Evolutionary conservation across 78 protist genomes (phyloP), one percentile per base, ranked within the genome.

Genomic region (Pigoraptor vietnamica): DNA sequence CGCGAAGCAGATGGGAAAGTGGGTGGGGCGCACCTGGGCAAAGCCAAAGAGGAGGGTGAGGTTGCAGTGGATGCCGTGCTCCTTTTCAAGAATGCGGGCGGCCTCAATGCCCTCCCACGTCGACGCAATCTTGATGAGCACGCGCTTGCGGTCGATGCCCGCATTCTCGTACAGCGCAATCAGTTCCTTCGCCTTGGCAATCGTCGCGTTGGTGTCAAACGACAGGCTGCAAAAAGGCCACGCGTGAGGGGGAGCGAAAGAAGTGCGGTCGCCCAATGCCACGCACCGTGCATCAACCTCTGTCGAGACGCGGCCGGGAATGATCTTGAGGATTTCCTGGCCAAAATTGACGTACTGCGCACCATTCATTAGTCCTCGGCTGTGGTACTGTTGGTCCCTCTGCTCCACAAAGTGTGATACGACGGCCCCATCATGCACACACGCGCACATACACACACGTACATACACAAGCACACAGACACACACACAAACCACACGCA

Each of bases 61-160:
- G 96, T 98, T 98, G 93, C 98, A 95, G 91, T 97, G 98, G 90
- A 98, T 96, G 37, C 99, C 99, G 34, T 86, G 29, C 89, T 97
- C 97, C 48, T 34, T 39, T 93, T 98, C 99, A 55, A 98, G 95
- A 37, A 40, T 91, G 24, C 34, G 29, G 34, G 97, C 98, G 21
- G 99, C 99, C 91, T 97, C 89, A 89, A 98, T 97, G 24, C 99
- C 99, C 90, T 98, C 99, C 99, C 99, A 98, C 0, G 99, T 98
- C 34, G 98, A 94, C 9, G 99, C 99, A 23, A 98, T 56, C 92
- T 98, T 98, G 92, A 98, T 93, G 56, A 98, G 94, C 23, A 98
- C 94, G 37, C 99, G 95, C 19, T 97, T 96, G 48, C 87, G 89
- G 38, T 6, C 90, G 86, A 97, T 90, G 86, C 98, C 99, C 25